Evolutionary conservation across 192 early-diverging fungal genomes (phyloP).

Genomic region (Mortierella claussenii): DNA sequence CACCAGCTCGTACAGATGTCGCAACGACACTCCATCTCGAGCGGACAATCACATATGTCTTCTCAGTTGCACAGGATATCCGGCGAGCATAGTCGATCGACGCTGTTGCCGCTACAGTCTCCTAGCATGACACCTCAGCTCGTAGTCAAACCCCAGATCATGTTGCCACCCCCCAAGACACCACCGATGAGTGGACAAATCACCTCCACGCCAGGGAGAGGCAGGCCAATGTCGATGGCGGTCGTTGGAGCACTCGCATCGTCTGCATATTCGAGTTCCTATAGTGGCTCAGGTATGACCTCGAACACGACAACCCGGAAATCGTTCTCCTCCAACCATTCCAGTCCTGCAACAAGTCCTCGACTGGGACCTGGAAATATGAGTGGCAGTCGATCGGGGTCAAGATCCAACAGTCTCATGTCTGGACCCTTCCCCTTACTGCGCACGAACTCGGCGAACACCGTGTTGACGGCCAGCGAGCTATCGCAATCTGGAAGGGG

Average conservation of each 20-base stretch:
- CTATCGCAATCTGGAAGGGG: too few species aligned
- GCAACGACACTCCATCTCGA: constrained; percentile 46
- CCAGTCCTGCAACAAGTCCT: constrained; percentile 45
- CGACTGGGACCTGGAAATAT: constrained; percentile 26
- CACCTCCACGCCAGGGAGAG: constrained; percentile 28
- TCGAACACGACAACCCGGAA: not conserved
- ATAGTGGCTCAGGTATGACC: constrained; percentile 11
- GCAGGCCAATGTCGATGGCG: constrained; percentile 46
- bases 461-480: not conserved
- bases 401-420: constrained; percentile 40
- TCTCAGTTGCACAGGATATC: constrained; percentile 29
- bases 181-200: constrained; percentile 50
- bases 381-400: constrained; percentile 4
- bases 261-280: constrained; percentile 23
- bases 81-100: constrained; percentile 32
- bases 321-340: constrained; percentile 37
- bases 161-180: constrained; percentile 45
- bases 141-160: constrained; percentile 50
- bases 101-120: constrained; percentile 31
- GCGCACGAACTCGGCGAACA: constrained; percentile 33
- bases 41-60: constrained; percentile 14
- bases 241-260: constrained; percentile 13
- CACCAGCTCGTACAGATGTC: constrained; percentile 20
- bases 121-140: constrained; percentile 37
- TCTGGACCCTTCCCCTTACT: constrained; percentile 36